phyloP scores from a whole-genome alignment of 2,329 filamentous ascomycete species.

The Aspergillus luchuensis region DNA sequence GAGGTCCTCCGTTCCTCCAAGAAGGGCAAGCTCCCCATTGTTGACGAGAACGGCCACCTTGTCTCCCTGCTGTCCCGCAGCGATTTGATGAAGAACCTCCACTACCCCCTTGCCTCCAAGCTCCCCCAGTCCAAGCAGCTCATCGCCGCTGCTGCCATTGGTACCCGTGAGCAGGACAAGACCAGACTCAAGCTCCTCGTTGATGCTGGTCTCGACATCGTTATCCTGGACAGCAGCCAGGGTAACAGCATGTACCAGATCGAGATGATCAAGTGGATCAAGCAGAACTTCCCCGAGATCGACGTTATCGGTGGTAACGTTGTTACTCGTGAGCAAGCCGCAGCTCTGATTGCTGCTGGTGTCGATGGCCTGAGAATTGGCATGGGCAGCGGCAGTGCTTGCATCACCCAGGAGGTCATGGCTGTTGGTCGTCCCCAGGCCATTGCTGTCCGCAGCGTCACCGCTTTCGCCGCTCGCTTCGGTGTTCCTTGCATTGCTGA shows the following conservation, averaged over 20 bases:
- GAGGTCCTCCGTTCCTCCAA: constrained; percentile 90
- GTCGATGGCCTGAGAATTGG: constrained; percentile 96
- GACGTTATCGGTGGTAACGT: constrained; percentile 99
- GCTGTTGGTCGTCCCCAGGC: constrained; percentile 96
- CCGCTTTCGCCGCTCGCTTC: constrained; percentile 85
- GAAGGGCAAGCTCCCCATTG: constrained; percentile 96
- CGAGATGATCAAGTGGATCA: constrained; percentile 97
- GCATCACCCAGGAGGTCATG: constrained; percentile 99
- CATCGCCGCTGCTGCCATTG: constrained; percentile 91
- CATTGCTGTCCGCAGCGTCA: constrained; percentile 86
- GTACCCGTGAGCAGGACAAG: constrained; percentile 93
- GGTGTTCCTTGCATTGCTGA: constrained; percentile 98
- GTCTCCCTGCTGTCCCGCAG: constrained; percentile 91
- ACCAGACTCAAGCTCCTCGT: constrained; percentile 80
- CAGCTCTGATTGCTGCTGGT: constrained; percentile 85
- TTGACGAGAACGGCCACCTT: constrained; percentile 80
- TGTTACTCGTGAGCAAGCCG: constrained; percentile 95
- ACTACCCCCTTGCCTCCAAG: constrained; percentile 96
- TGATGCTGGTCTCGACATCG: constrained; percentile 92
- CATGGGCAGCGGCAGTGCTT: constrained; percentile 97
- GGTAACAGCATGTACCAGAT: constrained; percentile 99
- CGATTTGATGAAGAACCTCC: constrained; percentile 97
- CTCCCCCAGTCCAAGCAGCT: constrained; percentile 96
- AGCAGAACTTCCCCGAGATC: constrained; percentile 78
- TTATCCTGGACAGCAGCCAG: constrained; percentile 93